These are phyloP conservation scores for Amanita polypyramis DNA, from an alignment of 768 basidiomycete species.

Conservation along the genomic window DNA sequence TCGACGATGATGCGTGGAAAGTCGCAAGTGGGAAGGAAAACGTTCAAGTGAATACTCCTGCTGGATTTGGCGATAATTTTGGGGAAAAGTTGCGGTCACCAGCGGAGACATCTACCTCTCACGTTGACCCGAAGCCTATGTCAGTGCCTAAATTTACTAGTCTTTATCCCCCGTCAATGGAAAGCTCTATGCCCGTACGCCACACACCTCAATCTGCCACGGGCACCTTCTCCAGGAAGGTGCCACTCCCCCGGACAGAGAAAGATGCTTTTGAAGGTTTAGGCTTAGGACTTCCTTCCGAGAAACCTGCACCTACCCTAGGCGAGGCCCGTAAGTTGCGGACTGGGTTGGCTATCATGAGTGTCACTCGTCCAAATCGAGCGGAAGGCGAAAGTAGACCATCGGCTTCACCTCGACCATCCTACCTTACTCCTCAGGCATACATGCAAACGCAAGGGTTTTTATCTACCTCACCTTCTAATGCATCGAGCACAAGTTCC, in stretches of 20 bases:
- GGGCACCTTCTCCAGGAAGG: conserved; percentile 7
- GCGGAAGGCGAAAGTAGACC: conserved; percentile 19
- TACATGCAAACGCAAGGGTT: conserved; percentile 9
- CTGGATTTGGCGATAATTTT: conserved; percentile 64
- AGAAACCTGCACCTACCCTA: conserved; percentile 50
- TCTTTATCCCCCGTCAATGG: not conserved
- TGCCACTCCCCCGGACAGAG: not conserved
- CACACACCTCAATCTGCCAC: conserved; percentile 21
- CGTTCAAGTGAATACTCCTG: conserved; percentile 12
- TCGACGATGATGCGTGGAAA: conserved; percentile 30
- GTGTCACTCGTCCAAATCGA: conserved; percentile 18
- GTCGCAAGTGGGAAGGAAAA: conserved; percentile 16
- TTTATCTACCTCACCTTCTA: conserved; percentile 17
- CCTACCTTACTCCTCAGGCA: conserved; percentile 12
- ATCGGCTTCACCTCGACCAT: conserved; percentile 18
- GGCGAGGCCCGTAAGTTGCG: conserved; percentile 66
- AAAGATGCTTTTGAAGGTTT: conserved; percentile 75
- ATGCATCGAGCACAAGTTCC: conserved; percentile 21
- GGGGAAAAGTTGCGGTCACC: conserved; percentile 44
- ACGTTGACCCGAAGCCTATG: not conserved
- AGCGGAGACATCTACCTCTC: conserved; percentile 21
- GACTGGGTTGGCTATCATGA: conserved; percentile 56
- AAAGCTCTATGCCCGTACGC: conserved; percentile 9
- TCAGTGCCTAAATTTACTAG: not conserved
- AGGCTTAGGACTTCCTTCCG: conserved; percentile 35